These are phyloP conservation scores for Cordyceps cateniannulata DNA, from an alignment of 2,329 filamentous ascomycete genomes.

Conservation along the genomic window DNA sequence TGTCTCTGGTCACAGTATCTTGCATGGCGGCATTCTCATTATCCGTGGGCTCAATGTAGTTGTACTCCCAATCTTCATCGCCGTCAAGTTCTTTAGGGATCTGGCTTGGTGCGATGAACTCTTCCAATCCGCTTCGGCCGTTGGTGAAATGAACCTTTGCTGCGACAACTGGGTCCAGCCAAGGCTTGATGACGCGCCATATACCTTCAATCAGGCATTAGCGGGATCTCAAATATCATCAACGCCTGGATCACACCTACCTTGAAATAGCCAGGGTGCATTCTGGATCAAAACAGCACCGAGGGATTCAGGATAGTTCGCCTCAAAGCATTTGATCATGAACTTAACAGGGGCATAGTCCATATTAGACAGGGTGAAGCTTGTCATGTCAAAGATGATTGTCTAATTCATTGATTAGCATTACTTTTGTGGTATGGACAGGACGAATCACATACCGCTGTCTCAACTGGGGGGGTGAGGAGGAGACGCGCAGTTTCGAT, in stretches of 20 bases:
- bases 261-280: constrained; percentile 94
- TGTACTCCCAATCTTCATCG: constrained; percentile 76
- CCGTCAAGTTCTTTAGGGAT: constrained; percentile 83
- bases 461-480: constrained; percentile 74
- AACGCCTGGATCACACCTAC: constrained; percentile 35
- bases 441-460: constrained; percentile 63
- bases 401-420: constrained; percentile 48
- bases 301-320: constrained; percentile 92
- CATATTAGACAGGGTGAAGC: constrained; percentile 94
- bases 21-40: constrained; percentile 76
- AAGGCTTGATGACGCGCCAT: constrained; percentile 91
- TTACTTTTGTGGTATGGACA: not conserved
- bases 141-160: constrained; percentile 92
- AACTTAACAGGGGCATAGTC: constrained; percentile 97
- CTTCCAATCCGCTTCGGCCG: constrained; percentile 67
- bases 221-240: not conserved
- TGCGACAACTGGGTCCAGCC: constrained; percentile 95
- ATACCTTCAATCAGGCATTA: constrained; percentile 54
- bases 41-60: constrained; percentile 67
- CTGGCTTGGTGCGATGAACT: constrained; percentile 63
- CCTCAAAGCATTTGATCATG: constrained; percentile 99
- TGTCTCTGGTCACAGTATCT: constrained; percentile 54
- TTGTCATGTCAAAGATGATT: constrained; percentile 92
- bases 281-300: constrained; percentile 91
- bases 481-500: constrained; percentile 93